Base-by-base conservation (phyloP, 202 grass and related monocot genomes). In the Schoenoplectus triqueter region DNA sequence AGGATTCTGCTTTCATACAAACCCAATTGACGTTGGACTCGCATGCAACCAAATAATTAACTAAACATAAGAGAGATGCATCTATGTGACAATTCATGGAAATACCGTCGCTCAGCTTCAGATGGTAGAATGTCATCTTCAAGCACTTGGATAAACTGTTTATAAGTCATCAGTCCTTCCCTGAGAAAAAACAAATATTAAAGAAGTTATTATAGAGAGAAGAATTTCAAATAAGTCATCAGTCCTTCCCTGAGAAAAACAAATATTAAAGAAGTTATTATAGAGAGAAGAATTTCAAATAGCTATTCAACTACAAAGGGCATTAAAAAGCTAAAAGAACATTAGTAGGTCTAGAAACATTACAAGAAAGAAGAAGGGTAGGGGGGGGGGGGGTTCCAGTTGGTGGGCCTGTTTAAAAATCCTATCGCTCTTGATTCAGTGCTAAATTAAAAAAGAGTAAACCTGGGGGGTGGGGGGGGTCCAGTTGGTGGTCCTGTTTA, bases 121-220 rank as follows among this genome's bases (percentile, higher is more conserved):
- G 90, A 84, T 80, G 93, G 97, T 80, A 87, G 92, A 84, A 99
- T 90, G 68, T 99, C 97, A 91, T 99, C 97, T 90, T 99, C 97
- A 75, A 99, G 92, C 61, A 95, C 93, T 91, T 99, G 93, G 50
- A 99, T 96, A 80, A 99, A 99, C 62, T 99, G 93, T 81, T 99
- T 99, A 80, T 96, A 99, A 3, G 93, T 93, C 97, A 99, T 99
- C 85, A 99, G 87, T 22, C 97, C 97, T 94, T 94, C 93, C 86
- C 96, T 99, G 80, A 72, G 87, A 51, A 90, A 31, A 31, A 57
- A 59, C 47, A 80, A 41, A 79, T 13, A 31, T 82, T 63, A 46
- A 86, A 80, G 13, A 82, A 31, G 46, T 70, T 10, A 13, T 40
- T 89, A 10, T 15, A 70, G 20, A 45, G 51, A 50, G 74, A 85